These are phyloP conservation scores for Neospermospora avenae DNA, from an alignment of 2,329 filamentous ascomycete genomes.

Conservation along the genomic window DNA sequence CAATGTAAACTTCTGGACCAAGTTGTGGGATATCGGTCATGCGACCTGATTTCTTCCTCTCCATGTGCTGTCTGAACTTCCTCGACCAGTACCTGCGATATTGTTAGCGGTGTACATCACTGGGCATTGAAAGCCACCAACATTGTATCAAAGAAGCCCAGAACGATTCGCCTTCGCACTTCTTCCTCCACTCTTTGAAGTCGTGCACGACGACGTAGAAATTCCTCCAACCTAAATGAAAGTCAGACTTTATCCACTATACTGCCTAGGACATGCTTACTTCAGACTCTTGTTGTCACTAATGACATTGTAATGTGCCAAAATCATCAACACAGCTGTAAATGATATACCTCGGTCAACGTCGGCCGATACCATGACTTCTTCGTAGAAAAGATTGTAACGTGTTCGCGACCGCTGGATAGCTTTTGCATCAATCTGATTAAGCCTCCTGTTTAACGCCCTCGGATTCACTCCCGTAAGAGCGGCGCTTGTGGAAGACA, in stretches of 20 bases:
- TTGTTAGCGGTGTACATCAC: slow-evolving; percentile 21
- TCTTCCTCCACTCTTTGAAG: slow-evolving; percentile 94
- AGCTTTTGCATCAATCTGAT: slow-evolving; percentile 67
- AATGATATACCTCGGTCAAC: slow-evolving; percentile 88
- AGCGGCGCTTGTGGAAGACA: slow-evolving; percentile 49
- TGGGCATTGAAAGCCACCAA: slow-evolving; percentile 41
- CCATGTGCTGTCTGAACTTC: slow-evolving; percentile 72
- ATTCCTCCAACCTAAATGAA: slow-evolving; percentile 75
- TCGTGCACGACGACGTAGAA: slow-evolving; percentile 81
- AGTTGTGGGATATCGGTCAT: slow-evolving; percentile 78
- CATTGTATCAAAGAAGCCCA: slow-evolving; percentile 93
- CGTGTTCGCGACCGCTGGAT: slow-evolving; percentile 73
- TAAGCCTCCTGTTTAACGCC: slow-evolving; percentile 70
- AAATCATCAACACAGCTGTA: slow-evolving; percentile 86
- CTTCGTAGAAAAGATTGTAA: slow-evolving; percentile 95
- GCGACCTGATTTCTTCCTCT: slow-evolving; percentile 68
- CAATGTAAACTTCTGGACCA: slow-evolving; percentile 84
- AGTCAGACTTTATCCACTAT: slow-evolving; percentile 30
- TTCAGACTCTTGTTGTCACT: slow-evolving; percentile 93
- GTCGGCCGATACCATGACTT: slow-evolving; percentile 91
- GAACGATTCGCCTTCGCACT: slow-evolving; percentile 82
- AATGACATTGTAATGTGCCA: slow-evolving; percentile 98
- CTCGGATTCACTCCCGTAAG: slow-evolving; percentile 64
- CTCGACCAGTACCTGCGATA: slow-evolving; percentile 70
- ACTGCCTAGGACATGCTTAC: slow-evolving; percentile 42